These are phyloP conservation scores for Russula dissimulans DNA, from an alignment of 768 basidiomycete genomes.

Conservation along the genomic window DNA sequence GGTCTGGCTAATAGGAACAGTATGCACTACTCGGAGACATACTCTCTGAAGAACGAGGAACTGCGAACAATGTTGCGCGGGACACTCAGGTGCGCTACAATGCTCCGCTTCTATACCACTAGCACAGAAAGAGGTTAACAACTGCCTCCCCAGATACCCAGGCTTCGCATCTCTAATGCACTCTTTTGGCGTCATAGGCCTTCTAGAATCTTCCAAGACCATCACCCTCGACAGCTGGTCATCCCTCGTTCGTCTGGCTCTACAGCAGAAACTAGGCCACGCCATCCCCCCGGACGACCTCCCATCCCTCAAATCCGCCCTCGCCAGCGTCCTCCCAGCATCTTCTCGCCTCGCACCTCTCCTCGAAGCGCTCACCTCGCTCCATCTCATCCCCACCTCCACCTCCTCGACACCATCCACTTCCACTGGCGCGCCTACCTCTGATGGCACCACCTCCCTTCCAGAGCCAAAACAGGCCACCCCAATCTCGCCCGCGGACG, in stretches of 20 bases:
- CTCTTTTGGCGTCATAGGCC: slow-evolving; percentile 58
- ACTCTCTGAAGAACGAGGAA: slow-evolving; percentile 40
- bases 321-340: slow-evolving; percentile 22
- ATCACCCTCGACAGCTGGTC: slow-evolving; percentile 33
- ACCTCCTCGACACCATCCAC: slow-evolving; percentile 10
- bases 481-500: slow-evolving; percentile 50
- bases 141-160: slow-evolving; percentile 49
- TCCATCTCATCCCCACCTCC: slow-evolving; percentile 27
- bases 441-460: slow-evolving; percentile 25
- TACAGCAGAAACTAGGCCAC: slow-evolving; percentile 25
- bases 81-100: slow-evolving; percentile 54
- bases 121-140: neutral
- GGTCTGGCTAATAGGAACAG: slow-evolving; percentile 84
- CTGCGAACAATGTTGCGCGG: slow-evolving; percentile 71
- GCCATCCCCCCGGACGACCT: slow-evolving; percentile 25
- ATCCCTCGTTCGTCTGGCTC: slow-evolving; percentile 30
- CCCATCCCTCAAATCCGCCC: slow-evolving; percentile 29
- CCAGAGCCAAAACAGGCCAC: slow-evolving; percentile 33
- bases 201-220: slow-evolving; percentile 40
- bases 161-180: slow-evolving; percentile 73
- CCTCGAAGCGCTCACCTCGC: slow-evolving; percentile 41
- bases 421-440: neutral
- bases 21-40: slow-evolving; percentile 56
- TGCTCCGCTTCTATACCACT: neutral
- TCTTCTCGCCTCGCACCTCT: slow-evolving; percentile 23